Conservation (phyloP, 257 asterid genomes). For the Przewalskia tangutica region DNA sequence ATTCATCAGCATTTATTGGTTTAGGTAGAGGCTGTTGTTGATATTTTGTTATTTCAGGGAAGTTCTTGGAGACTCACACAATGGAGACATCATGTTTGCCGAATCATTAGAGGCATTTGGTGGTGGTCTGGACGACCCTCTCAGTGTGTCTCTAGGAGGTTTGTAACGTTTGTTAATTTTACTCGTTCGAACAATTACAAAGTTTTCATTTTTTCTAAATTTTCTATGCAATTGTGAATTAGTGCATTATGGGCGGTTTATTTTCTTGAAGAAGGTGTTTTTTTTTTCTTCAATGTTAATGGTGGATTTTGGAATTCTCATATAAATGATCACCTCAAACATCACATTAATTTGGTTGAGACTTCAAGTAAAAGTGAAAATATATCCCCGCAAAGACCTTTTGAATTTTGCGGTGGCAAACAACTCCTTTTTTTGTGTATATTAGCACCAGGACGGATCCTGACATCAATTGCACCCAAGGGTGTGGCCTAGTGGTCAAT, state of each 20-base stretch:
- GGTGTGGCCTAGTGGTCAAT: no score
- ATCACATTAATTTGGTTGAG: neutral
- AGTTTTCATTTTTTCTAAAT: neutral
- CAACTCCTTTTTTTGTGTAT: neutral
- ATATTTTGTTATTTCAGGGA: constrained; percentile 42
- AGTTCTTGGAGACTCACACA: constrained; percentile 66
- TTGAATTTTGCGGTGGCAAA: neutral
- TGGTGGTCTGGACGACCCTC: constrained; percentile 90
- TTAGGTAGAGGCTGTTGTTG: neutral
- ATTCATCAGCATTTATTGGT: neutral
- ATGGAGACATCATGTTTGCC: constrained; percentile 70
- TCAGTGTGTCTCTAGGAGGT: constrained; percentile 93
- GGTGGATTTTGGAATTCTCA: neutral
- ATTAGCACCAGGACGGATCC: no score
- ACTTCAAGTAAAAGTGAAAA: no score
- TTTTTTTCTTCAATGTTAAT: neutral
- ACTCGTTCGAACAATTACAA: neutral
- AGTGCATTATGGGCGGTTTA: neutral
- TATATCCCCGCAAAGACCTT: neutral
- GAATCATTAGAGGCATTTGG: constrained; percentile 88
- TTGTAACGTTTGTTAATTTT: constrained; percentile 39
- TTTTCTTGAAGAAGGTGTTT: neutral
- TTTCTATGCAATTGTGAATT: neutral
- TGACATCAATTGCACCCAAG: no score
- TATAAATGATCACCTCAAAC: neutral